Conservation (phyloP, 2,329 filamentous ascomycete species). For the Penicillium fuscoglaucum region DNA sequence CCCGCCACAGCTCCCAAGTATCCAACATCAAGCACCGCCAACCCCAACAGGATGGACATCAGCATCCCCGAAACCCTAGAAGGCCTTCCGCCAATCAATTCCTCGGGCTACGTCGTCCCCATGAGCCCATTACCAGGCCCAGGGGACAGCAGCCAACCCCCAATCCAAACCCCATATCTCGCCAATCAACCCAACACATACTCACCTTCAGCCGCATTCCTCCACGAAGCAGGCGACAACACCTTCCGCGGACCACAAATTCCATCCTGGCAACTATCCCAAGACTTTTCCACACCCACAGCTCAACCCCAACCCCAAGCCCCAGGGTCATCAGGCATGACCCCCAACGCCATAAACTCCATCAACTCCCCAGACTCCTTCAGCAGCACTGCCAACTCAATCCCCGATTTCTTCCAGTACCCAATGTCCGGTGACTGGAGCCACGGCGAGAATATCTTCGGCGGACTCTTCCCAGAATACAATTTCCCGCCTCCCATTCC, state of each 20-base stretch:
- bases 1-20: conserved; percentile 4
- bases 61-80: conserved; percentile 31
- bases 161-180: neutral
- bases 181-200: neutral
- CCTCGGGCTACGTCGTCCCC: conserved; percentile 35
- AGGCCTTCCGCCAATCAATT: conserved; percentile 35
- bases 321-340: conserved; percentile 4
- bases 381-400: conserved; percentile 16
- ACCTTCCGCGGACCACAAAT: conserved; percentile 1
- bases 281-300: conserved; percentile 8
- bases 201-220: neutral
- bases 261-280: conserved; percentile 16
- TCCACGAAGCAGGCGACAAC: conserved; percentile 4
- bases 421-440: conserved; percentile 91
- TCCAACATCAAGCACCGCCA: conserved; percentile 6
- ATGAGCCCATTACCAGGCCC: conserved; percentile 17
- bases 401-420: conserved; percentile 77
- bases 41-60: conserved; percentile 9
- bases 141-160: conserved; percentile 6
- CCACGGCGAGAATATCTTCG: conserved; percentile 29
- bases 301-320: neutral
- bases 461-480: conserved; percentile 26
- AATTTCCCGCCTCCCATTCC: neutral
- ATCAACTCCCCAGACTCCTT: conserved; percentile 31
- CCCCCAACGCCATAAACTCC: conserved; percentile 10